phyloP scores from a whole-genome alignment of 169 alveolate species.

The Plasmodium falciparum region DNA sequence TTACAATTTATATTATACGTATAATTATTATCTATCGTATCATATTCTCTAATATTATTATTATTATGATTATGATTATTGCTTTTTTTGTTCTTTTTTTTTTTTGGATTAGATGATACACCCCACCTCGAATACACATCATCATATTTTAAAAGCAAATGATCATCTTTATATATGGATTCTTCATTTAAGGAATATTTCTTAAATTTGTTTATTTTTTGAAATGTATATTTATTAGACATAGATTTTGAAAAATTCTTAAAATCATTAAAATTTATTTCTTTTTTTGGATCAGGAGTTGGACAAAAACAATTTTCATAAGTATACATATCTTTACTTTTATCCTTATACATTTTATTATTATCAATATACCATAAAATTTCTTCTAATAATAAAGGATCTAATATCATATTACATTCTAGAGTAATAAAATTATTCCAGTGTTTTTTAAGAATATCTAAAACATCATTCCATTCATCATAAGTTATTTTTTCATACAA shows the following conservation, averaged over 20 bases:
- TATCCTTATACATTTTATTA: conserved; percentile 72
- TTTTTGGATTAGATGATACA: background rate
- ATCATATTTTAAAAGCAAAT: conserved; percentile 52
- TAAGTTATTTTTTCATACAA: conserved; percentile 34
- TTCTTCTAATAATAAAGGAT: conserved; percentile 67
- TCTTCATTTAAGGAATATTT: conserved; percentile 49
- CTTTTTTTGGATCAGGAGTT: conserved; percentile 67
- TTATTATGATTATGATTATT: too few relatives aligned
- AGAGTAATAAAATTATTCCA: conserved; percentile 63
- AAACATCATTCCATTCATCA: conserved; percentile 29
- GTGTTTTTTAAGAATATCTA: conserved; percentile 50
- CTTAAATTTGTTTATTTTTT: conserved; percentile 28
- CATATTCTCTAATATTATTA: too few relatives aligned
- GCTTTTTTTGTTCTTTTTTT: background rate
- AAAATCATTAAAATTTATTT: conserved; percentile 37
- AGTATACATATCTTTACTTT: conserved; percentile 40
- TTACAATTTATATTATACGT: too few relatives aligned
- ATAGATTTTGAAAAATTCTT: conserved; percentile 61
- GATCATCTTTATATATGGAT: background rate
- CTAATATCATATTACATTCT: conserved; percentile 68
- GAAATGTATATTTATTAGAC: conserved; percentile 52
- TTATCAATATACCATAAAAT: conserved; percentile 71
- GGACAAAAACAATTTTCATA: conserved; percentile 74
- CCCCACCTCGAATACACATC: conserved; percentile 13
- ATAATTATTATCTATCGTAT: too few relatives aligned